Evolutionary conservation across 495 filamentous ascomycete genomes (phyloP).

Genomic region (Xanthoparmelia taractica): DNA sequence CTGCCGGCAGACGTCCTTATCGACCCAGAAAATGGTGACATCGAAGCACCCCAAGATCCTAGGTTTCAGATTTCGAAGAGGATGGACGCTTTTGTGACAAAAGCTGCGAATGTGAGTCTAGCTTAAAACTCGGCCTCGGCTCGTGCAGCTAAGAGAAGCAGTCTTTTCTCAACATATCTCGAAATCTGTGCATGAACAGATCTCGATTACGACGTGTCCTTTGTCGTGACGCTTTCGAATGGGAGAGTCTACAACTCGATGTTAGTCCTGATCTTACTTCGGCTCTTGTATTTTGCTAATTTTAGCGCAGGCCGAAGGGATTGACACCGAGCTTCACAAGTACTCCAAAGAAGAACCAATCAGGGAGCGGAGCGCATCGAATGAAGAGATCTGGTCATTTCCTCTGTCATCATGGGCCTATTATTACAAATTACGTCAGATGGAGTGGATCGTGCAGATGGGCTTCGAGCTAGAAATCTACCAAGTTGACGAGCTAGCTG

Average conservation of each 20-base stretch:
- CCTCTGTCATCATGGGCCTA: slow-evolving; percentile 85
- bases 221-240: slow-evolving; percentile 71
- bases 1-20: slow-evolving; percentile 64
- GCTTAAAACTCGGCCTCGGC: not conserved
- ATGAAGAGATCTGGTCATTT: slow-evolving; percentile 48
- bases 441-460: slow-evolving; percentile 82
- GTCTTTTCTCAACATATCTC: slow-evolving; percentile 74
- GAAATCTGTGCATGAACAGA: slow-evolving; percentile 79
- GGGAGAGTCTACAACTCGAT: slow-evolving; percentile 79
- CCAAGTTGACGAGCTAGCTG: slow-evolving; percentile 72
- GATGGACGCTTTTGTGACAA: slow-evolving; percentile 74
- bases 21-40: slow-evolving; percentile 61
- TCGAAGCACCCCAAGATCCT: slow-evolving; percentile 70
- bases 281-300: slow-evolving; percentile 3
- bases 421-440: slow-evolving; percentile 75
- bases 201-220: slow-evolving; percentile 78
- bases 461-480: slow-evolving; percentile 96
- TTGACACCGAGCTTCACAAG: slow-evolving; percentile 63
- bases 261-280: slow-evolving; percentile 30
- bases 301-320: slow-evolving; percentile 52
- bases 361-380: slow-evolving; percentile 34
- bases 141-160: slow-evolving; percentile 29
- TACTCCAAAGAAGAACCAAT: slow-evolving; percentile 56
- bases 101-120: slow-evolving; percentile 50
- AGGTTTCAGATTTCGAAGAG: slow-evolving; percentile 65